phyloP scores from a whole-genome alignment of 768 basidiomycete species.

The Nidularia pulvinata region DNA sequence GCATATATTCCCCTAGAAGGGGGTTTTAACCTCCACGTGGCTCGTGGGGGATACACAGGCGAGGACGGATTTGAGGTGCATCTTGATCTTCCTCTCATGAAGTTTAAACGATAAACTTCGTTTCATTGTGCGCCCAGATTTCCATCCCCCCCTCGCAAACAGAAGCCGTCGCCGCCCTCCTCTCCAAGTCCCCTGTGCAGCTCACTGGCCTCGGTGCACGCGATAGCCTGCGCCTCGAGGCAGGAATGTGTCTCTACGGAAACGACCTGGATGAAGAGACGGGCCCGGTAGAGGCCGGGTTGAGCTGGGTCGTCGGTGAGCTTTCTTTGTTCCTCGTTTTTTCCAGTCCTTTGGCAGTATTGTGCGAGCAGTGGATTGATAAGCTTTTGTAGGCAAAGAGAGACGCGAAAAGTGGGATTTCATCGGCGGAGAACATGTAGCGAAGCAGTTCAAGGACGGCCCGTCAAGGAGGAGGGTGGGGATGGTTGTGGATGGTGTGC shows the following conservation, averaged over 20 bases:
- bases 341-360: no score
- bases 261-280: constrained; percentile 90
- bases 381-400: constrained; percentile 65
- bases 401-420: constrained; percentile 70
- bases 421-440: constrained; percentile 76
- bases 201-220: constrained; percentile 91
- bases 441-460: constrained; percentile 78
- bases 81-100: neutral
- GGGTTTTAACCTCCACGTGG: constrained; percentile 75
- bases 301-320: constrained; percentile 93
- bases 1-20: constrained; percentile 80
- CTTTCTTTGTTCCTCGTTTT: constrained; percentile 4
- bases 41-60: constrained; percentile 96
- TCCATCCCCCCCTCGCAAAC: constrained; percentile 85
- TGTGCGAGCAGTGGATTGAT: no score
- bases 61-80: constrained; percentile 96
- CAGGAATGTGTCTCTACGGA: constrained; percentile 97
- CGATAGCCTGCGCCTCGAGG: constrained; percentile 93
- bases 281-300: constrained; percentile 87
- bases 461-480: constrained; percentile 81
- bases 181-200: constrained; percentile 66
- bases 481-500: constrained; percentile 78
- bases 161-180: constrained; percentile 66
- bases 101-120: constrained; percentile 1
- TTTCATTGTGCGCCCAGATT: constrained; percentile 47